Evolutionary conservation across 805 yeast species (phyloP).

Genomic region (Nakazawaea sp.): DNA sequence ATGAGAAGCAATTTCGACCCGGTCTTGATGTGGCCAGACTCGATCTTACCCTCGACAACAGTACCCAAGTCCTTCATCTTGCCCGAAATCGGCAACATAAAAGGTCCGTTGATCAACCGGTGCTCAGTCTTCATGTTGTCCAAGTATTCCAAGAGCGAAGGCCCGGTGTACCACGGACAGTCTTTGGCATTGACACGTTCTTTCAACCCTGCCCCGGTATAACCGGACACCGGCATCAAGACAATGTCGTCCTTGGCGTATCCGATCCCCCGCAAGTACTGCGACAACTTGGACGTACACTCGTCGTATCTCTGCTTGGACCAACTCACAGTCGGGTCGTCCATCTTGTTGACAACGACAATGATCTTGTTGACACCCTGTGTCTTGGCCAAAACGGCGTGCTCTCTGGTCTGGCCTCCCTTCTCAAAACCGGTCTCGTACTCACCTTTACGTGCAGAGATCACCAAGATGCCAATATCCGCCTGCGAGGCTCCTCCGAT

Average conservation of each 20-base stretch:
- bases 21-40: conserved; percentile 88
- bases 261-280: conserved; percentile 83
- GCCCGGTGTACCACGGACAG: conserved; percentile 95
- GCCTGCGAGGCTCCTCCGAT: conserved; percentile 99
- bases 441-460: conserved; percentile 98
- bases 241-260: conserved; percentile 81
- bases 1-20: conserved; percentile 69
- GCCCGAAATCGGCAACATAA: conserved; percentile 92
- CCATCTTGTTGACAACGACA: conserved; percentile 97
- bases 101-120: conserved; percentile 89
- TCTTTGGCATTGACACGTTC: conserved; percentile 65
- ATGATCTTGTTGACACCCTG: conserved; percentile 95
- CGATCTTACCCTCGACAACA: conserved; percentile 96
- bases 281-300: conserved; percentile 77
- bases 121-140: conserved; percentile 75
- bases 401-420: conserved; percentile 99
- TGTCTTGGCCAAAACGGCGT: conserved; percentile 93
- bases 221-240: conserved; percentile 98
- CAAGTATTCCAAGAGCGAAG: conserved; percentile 82
- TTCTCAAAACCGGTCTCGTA: conserved; percentile 98
- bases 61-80: conserved; percentile 98
- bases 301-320: conserved; percentile 93
- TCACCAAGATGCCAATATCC: conserved; percentile 94
- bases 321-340: conserved; percentile 96
- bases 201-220: conserved; percentile 93